These are phyloP conservation scores for Haplosporangium sp. DNA, from an alignment of 371 early-diverging fungal species.

Conservation along the genomic window DNA sequence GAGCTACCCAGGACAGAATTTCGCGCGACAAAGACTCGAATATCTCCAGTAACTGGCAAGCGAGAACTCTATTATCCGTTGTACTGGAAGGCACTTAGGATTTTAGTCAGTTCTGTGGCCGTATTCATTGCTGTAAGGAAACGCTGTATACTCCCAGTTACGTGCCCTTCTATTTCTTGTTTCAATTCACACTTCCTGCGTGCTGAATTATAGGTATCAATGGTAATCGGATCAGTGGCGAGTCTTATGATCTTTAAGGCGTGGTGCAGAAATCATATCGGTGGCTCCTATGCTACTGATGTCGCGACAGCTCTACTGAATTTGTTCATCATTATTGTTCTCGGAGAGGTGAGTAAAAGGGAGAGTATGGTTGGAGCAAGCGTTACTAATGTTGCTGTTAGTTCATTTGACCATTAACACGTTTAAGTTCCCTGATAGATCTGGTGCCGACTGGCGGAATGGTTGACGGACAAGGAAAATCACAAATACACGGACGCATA, in stretches of 20 bases:
- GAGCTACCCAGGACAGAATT: constrained; percentile 66
- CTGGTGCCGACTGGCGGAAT: constrained; percentile 42
- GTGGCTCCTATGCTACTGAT: constrained; percentile 21
- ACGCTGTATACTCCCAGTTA: neutral
- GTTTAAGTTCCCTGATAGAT: constrained; percentile 23
- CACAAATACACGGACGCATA: constrained; percentile 57
- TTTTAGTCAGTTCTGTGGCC: constrained; percentile 28
- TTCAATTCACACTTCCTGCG: neutral
- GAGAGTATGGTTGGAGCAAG: no score
- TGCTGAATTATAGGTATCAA: constrained; percentile 10
- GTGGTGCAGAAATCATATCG: constrained; percentile 29
- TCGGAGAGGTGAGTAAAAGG: constrained; percentile 30
- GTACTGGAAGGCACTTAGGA: constrained; percentile 25
- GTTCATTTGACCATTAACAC: neutral
- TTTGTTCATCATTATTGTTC: constrained; percentile 41
- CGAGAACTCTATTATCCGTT: constrained; percentile 58
- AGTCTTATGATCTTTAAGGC: constrained; percentile 49
- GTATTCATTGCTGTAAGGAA: constrained; percentile 38
- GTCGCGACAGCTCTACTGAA: constrained; percentile 45
- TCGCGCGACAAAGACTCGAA: constrained; percentile 45
- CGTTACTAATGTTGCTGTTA: neutral
- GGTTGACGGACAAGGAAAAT: constrained; percentile 61
- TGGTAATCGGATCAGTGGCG: constrained; percentile 44
- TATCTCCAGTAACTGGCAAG: constrained; percentile 62
- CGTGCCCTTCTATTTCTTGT: neutral